Base-by-base conservation (phyloP, 192 early-diverging fungal genomes). In the Rhizoclosmatium sp. region DNA sequence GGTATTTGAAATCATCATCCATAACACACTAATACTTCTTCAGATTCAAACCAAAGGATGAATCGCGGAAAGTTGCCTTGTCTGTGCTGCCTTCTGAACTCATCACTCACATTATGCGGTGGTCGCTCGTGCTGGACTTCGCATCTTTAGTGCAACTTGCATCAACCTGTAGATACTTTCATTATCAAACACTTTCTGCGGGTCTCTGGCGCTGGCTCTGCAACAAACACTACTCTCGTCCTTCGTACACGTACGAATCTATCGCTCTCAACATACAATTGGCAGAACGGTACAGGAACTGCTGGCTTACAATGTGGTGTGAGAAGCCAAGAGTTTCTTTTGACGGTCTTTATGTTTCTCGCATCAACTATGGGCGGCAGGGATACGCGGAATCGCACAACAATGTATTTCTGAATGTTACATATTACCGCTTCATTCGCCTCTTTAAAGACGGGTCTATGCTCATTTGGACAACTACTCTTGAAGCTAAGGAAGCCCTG, bases 311-410 rank as follows among this genome's bases (percentile, higher is more conserved):
- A 3, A 66, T 80, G 79, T 80, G 67, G 64, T 41, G 41, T 51
- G 65, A 75, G 40, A 80, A 75, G 47, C 79, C 79, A 41, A 9
- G 79, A 3, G 19, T 65, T 5, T 48, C 31, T 3, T 75, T 67
- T 42, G 71, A 65, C 19, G 79, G 79, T 9, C 16, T 80, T 42
- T 80, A 68, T 56, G 75, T 80, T 39, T 80, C 79, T 19, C 61
- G 79, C 4, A 54, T 80, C 49, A 80, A 80, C 62, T 80, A 80
- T 65, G 56, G 75, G 44, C 71, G 72, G 14, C 68, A 80, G 56
- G 79, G 79, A 69, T 59, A 65, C 19, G 69, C 60, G 5, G 71
- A 80, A 45, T 67, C 71, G n/a, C 75, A 47, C 45, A 40, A n/a
- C 39, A 80, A 80, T 40, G 71, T 72, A 21, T 68, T 58, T 69